These are phyloP conservation scores for Paramecium primaurelia DNA, from an alignment of 73 alveolate species.

Conservation along the genomic window DNA sequence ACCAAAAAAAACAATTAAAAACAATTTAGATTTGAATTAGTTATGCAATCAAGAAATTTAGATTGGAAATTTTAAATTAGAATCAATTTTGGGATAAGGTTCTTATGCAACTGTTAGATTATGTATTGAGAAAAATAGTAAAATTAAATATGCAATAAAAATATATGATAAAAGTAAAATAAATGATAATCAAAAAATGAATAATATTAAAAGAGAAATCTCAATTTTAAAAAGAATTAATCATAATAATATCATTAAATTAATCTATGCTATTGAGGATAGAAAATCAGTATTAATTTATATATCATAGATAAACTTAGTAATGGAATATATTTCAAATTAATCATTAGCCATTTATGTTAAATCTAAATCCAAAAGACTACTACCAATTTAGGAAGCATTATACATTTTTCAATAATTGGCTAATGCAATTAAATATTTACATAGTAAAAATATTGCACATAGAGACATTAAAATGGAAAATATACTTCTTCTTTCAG, in stretches of 20 bases:
- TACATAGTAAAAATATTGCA: conserved; percentile 77
- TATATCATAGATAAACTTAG: conserved; percentile 73
- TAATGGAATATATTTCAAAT: conserved; percentile 76
- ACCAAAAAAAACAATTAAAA: neutral
- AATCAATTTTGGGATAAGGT: conserved; percentile 83
- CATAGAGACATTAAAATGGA: conserved; percentile 90
- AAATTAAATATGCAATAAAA: conserved; percentile 83
- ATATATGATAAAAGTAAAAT: conserved; percentile 85
- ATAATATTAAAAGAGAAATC: conserved; percentile 87
- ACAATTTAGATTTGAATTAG: neutral
- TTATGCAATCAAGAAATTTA: conserved; percentile 16
- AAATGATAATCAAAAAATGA: conserved; percentile 82
- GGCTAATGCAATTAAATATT: conserved; percentile 74
- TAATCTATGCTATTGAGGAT: conserved; percentile 81
- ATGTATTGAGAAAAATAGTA: conserved; percentile 69
- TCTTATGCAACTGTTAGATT: conserved; percentile 90
- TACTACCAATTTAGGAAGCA: conserved; percentile 69
- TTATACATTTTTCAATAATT: conserved; percentile 68
- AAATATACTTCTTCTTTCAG: conserved; percentile 58
- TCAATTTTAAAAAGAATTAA: conserved; percentile 77
- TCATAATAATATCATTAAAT: conserved; percentile 85
- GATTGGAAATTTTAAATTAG: conserved; percentile 48
- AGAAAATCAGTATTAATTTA: conserved; percentile 58
- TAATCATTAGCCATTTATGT: conserved; percentile 22
- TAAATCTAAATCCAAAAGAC: conserved; percentile 65